Evolutionary conservation across 108 stramenopile genomes (phyloP).

Genomic region (Cyclostephanos invisitatus): DNA sequence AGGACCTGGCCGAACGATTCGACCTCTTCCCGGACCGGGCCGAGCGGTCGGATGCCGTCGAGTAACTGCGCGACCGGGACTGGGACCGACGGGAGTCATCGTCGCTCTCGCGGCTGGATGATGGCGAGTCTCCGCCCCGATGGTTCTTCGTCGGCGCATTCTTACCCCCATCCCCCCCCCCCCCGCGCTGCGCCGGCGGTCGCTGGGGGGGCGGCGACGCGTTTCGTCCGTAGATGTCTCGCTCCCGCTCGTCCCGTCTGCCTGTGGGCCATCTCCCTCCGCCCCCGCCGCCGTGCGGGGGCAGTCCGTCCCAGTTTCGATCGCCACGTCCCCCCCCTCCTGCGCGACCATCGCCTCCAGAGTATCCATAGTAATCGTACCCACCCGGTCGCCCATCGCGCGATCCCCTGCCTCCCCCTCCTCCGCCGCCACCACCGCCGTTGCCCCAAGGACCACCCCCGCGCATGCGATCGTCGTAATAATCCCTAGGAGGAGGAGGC

Average conservation of each 20-base stretch:
- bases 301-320: neutral
- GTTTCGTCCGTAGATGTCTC: constrained; percentile 14
- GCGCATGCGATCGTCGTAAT: neutral
- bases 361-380: constrained; percentile 10
- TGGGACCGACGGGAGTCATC: constrained; percentile 23
- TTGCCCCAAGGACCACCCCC: constrained; percentile 10
- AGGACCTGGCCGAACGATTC: neutral
- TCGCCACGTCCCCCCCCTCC: constrained; percentile 5
- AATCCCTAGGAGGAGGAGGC: neutral
- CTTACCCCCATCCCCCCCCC: neutral
- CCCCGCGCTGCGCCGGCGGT: neutral
- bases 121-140: neutral
- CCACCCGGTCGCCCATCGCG: constrained; percentile 15
- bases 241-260: constrained; percentile 8
- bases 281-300: constrained; percentile 18
- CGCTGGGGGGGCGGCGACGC: neutral
- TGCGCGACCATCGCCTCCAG: constrained; percentile 5
- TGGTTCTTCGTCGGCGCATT: neutral
- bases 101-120: constrained; percentile 2
- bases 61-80: constrained; percentile 32
- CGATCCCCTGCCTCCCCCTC: constrained; percentile 25
- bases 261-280: constrained; percentile 6
- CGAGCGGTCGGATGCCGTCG: neutral
- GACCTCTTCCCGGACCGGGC: constrained; percentile 2
- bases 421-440: constrained; percentile 19